Percentiles rank a stretch among this genome's conserved stretches.
Evolutionary conservation across 1,139 yeast genomes (phyloP).

Genomic region (Geotrichum europaeum): DNA sequence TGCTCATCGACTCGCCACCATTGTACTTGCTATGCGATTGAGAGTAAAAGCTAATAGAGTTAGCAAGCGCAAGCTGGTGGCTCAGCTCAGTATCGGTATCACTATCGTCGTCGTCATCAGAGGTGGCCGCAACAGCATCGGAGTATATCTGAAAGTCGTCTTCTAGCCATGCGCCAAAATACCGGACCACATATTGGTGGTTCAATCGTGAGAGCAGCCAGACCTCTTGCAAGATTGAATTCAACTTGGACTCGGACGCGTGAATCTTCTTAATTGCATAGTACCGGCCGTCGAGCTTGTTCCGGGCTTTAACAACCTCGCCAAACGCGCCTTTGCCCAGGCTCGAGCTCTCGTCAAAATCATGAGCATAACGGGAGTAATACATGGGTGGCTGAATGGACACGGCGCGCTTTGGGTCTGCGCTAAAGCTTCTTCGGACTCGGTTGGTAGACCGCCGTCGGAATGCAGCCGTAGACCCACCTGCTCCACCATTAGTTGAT

Average conservation of each 20-base stretch:
- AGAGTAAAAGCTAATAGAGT: constrained; percentile 12
- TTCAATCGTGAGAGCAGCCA: constrained; percentile 84
- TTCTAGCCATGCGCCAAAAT: constrained; percentile 97
- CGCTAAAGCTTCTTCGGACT: constrained; percentile 16
- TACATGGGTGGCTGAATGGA: constrained; percentile 5
- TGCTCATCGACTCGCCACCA: constrained; percentile 19
- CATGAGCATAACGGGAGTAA: constrained; percentile 62
- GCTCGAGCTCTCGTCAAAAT: constrained; percentile 88
- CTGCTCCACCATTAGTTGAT: background rate
- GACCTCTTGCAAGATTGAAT: constrained; percentile 82
- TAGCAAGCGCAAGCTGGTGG: background rate
- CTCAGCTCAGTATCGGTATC: constrained; percentile 9
- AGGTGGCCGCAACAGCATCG: constrained; percentile 19
- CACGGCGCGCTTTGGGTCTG: constrained; percentile 12
- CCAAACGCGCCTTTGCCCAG: constrained; percentile 98
- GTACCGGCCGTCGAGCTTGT: constrained; percentile 85
- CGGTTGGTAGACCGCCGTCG: constrained; percentile 16
- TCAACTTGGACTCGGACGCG: constrained; percentile 72
- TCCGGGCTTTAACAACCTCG: constrained; percentile 92
- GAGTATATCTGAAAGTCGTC: constrained; percentile 40
- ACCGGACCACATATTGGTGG: constrained; percentile 92
- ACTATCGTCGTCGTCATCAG: constrained; percentile 21
- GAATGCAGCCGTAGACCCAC: background rate
- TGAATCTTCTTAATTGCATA: constrained; percentile 91
- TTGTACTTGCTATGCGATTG: constrained; percentile 5